phyloP scores from a whole-genome alignment of 1,284 basidiomycete species.

The Trametes pubescens region DNA sequence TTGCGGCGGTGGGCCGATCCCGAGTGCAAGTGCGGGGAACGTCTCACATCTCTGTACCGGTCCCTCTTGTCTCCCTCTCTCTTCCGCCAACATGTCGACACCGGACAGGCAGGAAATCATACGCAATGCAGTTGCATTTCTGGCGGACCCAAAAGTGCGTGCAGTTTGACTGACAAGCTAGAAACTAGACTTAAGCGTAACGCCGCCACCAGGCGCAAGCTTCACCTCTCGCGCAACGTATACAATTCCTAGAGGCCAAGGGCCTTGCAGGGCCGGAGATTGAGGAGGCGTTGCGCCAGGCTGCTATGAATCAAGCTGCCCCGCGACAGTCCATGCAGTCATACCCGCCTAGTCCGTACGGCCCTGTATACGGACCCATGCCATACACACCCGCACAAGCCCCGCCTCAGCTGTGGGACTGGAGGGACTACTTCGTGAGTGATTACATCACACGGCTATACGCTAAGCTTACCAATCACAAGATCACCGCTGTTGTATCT shows the following conservation, averaged over 20 bases:
- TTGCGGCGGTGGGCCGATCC: constrained; percentile 17
- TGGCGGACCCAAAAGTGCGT: constrained; percentile 77
- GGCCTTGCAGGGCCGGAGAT: constrained; percentile 89
- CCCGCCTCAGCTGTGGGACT: constrained; percentile 74
- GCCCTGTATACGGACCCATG: constrained; percentile 52
- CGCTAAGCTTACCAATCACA: background rate
- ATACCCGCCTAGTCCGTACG: constrained; percentile 42
- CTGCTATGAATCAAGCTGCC: constrained; percentile 46
- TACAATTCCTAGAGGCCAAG: constrained; percentile 95
- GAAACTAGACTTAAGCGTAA: constrained; percentile 14
- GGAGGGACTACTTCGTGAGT: constrained; percentile 94
- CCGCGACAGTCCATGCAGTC: constrained; percentile 31
- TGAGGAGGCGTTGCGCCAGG: constrained; percentile 83
- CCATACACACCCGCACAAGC: constrained; percentile 51
- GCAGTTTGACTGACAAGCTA: background rate
- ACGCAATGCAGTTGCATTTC: constrained; percentile 82
- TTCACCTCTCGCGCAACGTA: constrained; percentile 83
- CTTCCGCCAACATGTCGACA: constrained; percentile 49
- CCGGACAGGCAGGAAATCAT: constrained; percentile 76
- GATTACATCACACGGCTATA: background rate
- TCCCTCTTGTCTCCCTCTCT: background rate
- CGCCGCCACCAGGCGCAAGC: constrained; percentile 62
- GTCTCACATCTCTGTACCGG: constrained; percentile 1
- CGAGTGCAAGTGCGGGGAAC: constrained; percentile 17
- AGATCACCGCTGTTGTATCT: constrained; percentile 96